Percentiles rank a stretch among this genome's conserved stretches.
phyloP scores from a whole-genome alignment of 2,329 filamentous ascomycete genomes.

The Aureobasidium leucospermi region DNA sequence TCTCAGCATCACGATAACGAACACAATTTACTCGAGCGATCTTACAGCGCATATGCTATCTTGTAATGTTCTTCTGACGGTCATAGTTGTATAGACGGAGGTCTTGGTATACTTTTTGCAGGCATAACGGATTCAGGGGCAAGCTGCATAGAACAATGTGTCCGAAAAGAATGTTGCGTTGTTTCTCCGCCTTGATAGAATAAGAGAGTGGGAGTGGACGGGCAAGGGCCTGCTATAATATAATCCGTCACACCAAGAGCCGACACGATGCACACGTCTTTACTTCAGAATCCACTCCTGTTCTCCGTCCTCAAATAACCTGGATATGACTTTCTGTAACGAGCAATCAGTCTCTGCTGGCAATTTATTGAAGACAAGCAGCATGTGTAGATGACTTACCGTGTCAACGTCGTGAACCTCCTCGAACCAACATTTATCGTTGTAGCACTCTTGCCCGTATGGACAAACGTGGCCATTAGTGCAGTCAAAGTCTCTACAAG shows the following conservation, averaged over 20 bases:
- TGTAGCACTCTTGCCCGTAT: conserved; percentile 29
- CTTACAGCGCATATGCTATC: not conserved
- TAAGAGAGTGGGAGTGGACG: no score
- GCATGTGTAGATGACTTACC: conserved; percentile 17
- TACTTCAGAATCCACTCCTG: conserved; percentile 21
- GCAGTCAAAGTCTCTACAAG: conserved; percentile 36
- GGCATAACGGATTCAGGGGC: no score
- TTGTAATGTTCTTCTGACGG: not conserved
- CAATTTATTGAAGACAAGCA: no score
- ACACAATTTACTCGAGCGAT: not conserved
- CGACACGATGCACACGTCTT: not conserved
- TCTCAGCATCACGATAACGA: not conserved
- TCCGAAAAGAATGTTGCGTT: no score
- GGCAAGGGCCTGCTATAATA: no score
- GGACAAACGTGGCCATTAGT: conserved; percentile 36
- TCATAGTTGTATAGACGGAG: not conserved
- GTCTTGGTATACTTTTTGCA: no score
- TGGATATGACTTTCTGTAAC: conserved; percentile 22
- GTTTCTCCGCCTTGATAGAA: no score
- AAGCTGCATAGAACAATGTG: no score
- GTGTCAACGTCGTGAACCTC: conserved; percentile 34
- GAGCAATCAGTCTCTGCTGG: not conserved
- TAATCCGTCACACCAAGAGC: not conserved
- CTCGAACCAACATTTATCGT: conserved; percentile 31
- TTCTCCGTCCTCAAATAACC: conserved; percentile 23